Base-by-base conservation (phyloP, 176 grass and related monocot species). In the Aegilops speltoides region DNA sequence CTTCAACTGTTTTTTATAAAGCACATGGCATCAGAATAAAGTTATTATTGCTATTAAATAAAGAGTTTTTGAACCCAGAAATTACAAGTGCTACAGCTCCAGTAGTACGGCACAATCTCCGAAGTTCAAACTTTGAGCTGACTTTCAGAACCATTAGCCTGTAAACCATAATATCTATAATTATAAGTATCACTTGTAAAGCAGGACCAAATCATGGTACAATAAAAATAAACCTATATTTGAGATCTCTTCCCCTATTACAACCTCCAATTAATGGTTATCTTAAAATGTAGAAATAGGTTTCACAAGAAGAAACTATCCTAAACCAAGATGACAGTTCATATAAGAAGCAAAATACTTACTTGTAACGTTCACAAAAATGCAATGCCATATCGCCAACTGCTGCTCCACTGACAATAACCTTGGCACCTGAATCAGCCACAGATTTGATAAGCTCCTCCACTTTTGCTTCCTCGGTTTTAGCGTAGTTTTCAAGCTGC, bases 331-430 rank as follows among this genome's bases (percentile, higher is more conserved):
- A 37, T 68, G 26, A 78, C 5, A 8, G 40, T 28, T 69, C 61
- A 40, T 68, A 89, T 80, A 81, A 56, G 24, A 78, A 88, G 64
- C 59, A 66, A 77, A 64, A 36, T 23, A 89, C 81, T 83, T 60
- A 98, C 97, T 96, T 99, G 85, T 99, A 99, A 80, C 92, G 94
- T 82, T 99, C 94, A 80, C 97, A 99, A 76, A 99, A 99, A 94
- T 99, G 97, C 61, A 99, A 80, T 19, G 97, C 97, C 94, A 99
- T 99, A 60, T 99, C 97, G 20, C 97, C 97, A 85, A 99, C 97
- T 73, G 94, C 94, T 68, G 85, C 94, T 87, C 94, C 97, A 90
- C 94, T 99, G 64, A 99, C 92, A 85, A 99, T 86, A 79, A 96
- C 87, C 76, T 99, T 99, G 40, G 94, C 94, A 84, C 97, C 97